phyloP scores from a whole-genome alignment of 208 protist species.

The Trypanosoma rangeli region DNA sequence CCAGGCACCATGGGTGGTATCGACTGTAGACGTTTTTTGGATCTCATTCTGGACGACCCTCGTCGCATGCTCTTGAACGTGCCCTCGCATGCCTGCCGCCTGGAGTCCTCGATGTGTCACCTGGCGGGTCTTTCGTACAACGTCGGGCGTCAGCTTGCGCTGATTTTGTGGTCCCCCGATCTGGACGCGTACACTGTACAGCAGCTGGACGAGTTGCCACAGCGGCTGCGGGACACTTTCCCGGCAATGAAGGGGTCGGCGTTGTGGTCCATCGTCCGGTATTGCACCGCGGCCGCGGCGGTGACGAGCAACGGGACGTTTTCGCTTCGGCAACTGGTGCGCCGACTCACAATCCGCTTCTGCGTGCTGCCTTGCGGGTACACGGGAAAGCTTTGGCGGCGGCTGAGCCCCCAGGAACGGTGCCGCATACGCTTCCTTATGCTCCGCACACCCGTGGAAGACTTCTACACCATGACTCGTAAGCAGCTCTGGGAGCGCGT shows the following conservation, averaged over 20 bases:
- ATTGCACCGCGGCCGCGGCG: conserved; percentile 11
- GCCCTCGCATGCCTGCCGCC: neutral
- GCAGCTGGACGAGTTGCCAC: conserved; percentile 7
- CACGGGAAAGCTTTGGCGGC: conserved; percentile 3
- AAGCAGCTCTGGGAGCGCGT: neutral
- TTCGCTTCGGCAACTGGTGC: conserved; percentile 11
- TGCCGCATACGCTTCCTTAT: conserved; percentile 6
- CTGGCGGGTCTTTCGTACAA: conserved; percentile 7
- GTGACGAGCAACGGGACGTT: neutral
- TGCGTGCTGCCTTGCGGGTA: conserved; percentile 9
- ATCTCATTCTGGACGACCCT: neutral
- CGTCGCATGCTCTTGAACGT: conserved; percentile 1
- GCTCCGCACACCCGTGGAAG: neutral
- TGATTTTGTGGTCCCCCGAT: neutral
- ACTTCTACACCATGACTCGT: neutral
- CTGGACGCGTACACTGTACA: neutral
- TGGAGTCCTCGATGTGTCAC: conserved; percentile 11
- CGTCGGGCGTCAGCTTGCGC: conserved; percentile 1
- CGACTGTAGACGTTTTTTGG: conserved; percentile 5
- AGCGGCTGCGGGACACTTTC: neutral
- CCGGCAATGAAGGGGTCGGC: conserved; percentile 1
- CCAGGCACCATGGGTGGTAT: neutral
- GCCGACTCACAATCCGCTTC: conserved; percentile 7
- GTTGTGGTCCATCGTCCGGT: neutral
- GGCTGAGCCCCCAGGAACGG: conserved; percentile 7